These are phyloP conservation scores for Chlorociboria aeruginascens DNA, from an alignment of 495 filamentous ascomycete genomes.

Conservation along the genomic window DNA sequence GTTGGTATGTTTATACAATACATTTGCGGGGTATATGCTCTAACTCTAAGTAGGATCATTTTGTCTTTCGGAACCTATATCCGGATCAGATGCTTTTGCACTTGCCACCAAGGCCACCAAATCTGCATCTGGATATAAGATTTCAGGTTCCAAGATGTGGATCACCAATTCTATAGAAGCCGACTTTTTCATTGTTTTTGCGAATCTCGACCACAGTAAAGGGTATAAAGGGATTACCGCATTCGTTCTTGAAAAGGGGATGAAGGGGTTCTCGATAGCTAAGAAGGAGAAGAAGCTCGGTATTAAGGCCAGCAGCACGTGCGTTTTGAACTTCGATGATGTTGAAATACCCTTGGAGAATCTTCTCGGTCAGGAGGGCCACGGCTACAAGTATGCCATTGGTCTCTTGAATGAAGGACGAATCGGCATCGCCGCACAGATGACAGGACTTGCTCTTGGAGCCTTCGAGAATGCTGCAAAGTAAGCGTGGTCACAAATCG, in stretches of 20 bases:
- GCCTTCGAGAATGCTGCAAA: slow-evolving; percentile 91
- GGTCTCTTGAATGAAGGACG: slow-evolving; percentile 92
- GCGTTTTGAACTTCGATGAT: slow-evolving; percentile 95
- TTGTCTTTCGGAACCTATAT: slow-evolving; percentile 88
- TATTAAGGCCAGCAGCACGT: slow-evolving; percentile 89
- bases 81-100: slow-evolving; percentile 92
- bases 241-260: slow-evolving; percentile 86
- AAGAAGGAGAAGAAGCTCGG: slow-evolving; percentile 99
- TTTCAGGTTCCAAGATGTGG: slow-evolving; percentile 97
- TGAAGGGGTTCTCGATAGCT: slow-evolving; percentile 82
- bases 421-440: slow-evolving; percentile 96
- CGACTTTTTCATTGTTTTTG: slow-evolving; percentile 94
- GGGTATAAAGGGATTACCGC: slow-evolving; percentile 95
- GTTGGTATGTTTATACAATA: slow-evolving; percentile 28
- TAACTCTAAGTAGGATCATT: slow-evolving; percentile 54
- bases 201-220: slow-evolving; percentile 77
- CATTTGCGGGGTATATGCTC: background rate
- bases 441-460: slow-evolving; percentile 92
- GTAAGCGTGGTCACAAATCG: slow-evolving; percentile 30
- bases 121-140: slow-evolving; percentile 63
- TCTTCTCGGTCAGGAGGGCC: slow-evolving; percentile 73
- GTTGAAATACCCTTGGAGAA: slow-evolving; percentile 82
- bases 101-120: slow-evolving; percentile 77
- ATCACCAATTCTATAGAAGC: slow-evolving; percentile 96
- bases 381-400: slow-evolving; percentile 98